These are phyloP conservation scores for Chaetomium cochliodes DNA, from an alignment of 495 filamentous ascomycete species.

Conservation along the genomic window DNA sequence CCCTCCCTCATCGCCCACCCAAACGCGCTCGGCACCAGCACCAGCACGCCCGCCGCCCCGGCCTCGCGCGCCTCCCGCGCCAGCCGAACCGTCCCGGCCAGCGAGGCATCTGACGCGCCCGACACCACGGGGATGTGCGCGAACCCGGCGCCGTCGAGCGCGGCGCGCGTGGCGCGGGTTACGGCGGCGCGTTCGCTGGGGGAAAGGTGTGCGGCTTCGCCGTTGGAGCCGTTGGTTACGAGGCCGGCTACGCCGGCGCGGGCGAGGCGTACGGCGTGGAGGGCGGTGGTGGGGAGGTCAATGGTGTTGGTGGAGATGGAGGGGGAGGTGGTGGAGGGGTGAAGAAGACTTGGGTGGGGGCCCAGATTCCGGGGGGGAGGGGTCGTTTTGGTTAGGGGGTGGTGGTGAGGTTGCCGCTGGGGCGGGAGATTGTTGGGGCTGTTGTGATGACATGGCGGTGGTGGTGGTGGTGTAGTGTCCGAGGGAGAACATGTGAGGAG, in stretches of 20 bases:
- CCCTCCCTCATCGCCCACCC: not conserved
- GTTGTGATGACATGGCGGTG: not conserved
- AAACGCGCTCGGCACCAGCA: not conserved
- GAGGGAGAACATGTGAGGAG: not conserved
- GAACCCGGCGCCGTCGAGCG: not conserved
- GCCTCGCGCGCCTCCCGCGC: not conserved
- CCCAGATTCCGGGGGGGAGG: constrained; percentile 5
- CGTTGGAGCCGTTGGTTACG: constrained; percentile 14
- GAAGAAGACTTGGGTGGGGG: constrained; percentile 13
- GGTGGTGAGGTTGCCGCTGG: not conserved
- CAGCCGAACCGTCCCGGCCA: not conserved
- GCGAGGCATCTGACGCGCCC: not conserved
- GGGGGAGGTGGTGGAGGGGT: no score
- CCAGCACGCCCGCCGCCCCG: not conserved
- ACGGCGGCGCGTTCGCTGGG: not conserved
- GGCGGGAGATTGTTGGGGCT: no score
- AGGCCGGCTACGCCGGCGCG: constrained; percentile 7
- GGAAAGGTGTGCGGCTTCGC: constrained; percentile 8
- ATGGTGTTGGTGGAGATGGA: not conserved
- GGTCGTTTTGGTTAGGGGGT: not conserved
- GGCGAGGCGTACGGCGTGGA: constrained; percentile 9
- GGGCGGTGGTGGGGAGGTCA: not conserved
- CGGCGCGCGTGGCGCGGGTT: not conserved
- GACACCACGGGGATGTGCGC: not conserved
- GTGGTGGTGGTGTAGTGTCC: not conserved